These are phyloP conservation scores for Jaenimonas drosophilae DNA, from an alignment of 208 protist genomes.

Conservation along the genomic window DNA sequence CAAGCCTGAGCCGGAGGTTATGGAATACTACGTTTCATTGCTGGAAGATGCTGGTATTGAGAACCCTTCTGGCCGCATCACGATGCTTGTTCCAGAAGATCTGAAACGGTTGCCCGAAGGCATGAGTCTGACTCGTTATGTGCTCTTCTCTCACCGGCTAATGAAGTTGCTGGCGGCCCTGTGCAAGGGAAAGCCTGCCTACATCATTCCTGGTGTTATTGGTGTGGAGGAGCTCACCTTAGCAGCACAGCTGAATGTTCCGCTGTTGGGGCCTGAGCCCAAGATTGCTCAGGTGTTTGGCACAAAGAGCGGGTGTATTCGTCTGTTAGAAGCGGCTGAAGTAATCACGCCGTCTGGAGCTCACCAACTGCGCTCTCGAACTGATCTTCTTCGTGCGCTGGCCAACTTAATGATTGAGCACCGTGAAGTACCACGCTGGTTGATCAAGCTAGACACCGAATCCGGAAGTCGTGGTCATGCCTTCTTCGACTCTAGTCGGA, in stretches of 20 bases:
- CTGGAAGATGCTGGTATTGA: slow-evolving; percentile 53
- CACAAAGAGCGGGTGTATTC: slow-evolving; percentile 69
- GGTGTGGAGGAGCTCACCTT: slow-evolving; percentile 81
- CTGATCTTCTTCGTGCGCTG: slow-evolving; percentile 50
- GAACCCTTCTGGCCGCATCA: slow-evolving; percentile 48
- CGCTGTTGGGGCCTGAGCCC: slow-evolving; percentile 74
- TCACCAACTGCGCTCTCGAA: slow-evolving; percentile 34
- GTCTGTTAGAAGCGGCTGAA: slow-evolving; percentile 68
- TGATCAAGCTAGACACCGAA: slow-evolving; percentile 90
- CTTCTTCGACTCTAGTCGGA: slow-evolving; percentile 78
- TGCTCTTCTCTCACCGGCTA: slow-evolving; percentile 58
- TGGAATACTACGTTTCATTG: slow-evolving; percentile 71
- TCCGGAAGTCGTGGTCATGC: slow-evolving; percentile 76
- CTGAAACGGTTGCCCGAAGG: slow-evolving; percentile 41
- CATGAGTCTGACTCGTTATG: slow-evolving; percentile 68
- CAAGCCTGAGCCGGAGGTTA: slow-evolving; percentile 60
- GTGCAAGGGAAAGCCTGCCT: slow-evolving; percentile 50
- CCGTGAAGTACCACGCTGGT: slow-evolving; percentile 62
- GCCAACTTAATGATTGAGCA: slow-evolving; percentile 60
- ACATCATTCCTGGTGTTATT: slow-evolving; percentile 79
- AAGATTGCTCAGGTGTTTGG: slow-evolving; percentile 68
- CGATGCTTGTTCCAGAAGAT: slow-evolving; percentile 78
- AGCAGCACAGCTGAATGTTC: slow-evolving; percentile 71
- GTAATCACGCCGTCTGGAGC: slow-evolving; percentile 58
- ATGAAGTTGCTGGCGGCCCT: slow-evolving; percentile 75